phyloP scores from a whole-genome alignment of 805 yeast species.

The Nakazawaea peltata region DNA sequence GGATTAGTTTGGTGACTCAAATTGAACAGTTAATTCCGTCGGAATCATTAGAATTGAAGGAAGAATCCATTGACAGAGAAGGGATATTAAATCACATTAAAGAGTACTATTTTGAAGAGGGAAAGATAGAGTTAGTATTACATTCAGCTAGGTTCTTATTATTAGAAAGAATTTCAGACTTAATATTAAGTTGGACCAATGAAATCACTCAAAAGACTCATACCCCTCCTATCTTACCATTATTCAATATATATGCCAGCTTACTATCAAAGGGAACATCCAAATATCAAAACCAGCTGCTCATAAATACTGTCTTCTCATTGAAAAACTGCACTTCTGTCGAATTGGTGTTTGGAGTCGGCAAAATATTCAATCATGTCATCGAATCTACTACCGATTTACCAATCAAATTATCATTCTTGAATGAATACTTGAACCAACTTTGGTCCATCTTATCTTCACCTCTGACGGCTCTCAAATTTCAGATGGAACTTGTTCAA shows the following conservation, averaged over 20 bases:
- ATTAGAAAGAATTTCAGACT: constrained; percentile 21
- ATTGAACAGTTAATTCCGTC: constrained; percentile 54
- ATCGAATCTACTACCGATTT: constrained; percentile 13
- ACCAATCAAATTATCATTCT: constrained; percentile 26
- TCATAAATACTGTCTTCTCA: background rate
- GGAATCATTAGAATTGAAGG: background rate
- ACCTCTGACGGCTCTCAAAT: constrained; percentile 34
- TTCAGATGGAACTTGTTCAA: constrained; percentile 66
- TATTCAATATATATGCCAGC: constrained; percentile 25
- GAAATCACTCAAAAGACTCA: constrained; percentile 6
- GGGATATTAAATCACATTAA: constrained; percentile 22
- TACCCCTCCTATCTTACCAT: constrained; percentile 19
- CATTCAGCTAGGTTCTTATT: constrained; percentile 24
- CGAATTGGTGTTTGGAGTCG: constrained; percentile 31
- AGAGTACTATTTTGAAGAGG: constrained; percentile 21
- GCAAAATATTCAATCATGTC: constrained; percentile 30
- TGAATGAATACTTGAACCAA: constrained; percentile 32
- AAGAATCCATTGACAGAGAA: constrained; percentile 2
- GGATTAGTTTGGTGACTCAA: constrained; percentile 32
- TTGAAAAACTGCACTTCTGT: background rate
- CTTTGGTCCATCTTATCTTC: constrained; percentile 45
- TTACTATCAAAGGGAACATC: constrained; percentile 27
- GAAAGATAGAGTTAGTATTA: constrained; percentile 27
- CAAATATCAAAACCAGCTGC: constrained; percentile 8
- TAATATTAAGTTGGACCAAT: constrained; percentile 17